A percentile compares a stretch with the other conserved stretches of the same genome.
These are phyloP conservation scores for Galerina marginata DNA, from an alignment of 768 basidiomycete genomes.

Conservation along the genomic window DNA sequence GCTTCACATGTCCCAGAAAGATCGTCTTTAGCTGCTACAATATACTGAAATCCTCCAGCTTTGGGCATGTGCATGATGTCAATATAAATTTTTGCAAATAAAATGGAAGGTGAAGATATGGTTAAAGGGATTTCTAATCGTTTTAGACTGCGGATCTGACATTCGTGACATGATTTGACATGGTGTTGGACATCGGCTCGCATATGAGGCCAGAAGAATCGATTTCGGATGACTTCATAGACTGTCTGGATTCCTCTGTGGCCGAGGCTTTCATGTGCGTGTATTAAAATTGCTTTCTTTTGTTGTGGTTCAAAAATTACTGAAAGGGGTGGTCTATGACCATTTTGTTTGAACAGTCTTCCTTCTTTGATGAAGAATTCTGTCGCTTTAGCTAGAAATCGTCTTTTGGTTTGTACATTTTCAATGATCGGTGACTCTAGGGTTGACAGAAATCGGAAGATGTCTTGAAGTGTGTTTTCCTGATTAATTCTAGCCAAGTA, in stretches of 20 bases:
- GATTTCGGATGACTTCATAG: not conserved
- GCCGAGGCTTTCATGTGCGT: not conserved
- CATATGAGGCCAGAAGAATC: slow-evolving; percentile 12
- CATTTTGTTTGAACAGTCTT: slow-evolving; percentile 6
- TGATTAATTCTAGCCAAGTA: not conserved
- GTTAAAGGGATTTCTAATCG: slow-evolving; percentile 29
- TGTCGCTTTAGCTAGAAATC: slow-evolving; percentile 7
- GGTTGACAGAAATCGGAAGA: slow-evolving; percentile 3
- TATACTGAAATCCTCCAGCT: slow-evolving; percentile 11
- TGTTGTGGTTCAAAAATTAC: not conserved
- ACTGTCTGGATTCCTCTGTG: not conserved
- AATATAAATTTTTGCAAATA: slow-evolving; percentile 34
- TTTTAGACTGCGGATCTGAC: slow-evolving; percentile 32
- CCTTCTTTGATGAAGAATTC: slow-evolving; percentile 6
- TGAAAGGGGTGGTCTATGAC: not conserved
- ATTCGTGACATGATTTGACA: slow-evolving; percentile 38
- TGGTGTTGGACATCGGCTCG: slow-evolving; percentile 6
- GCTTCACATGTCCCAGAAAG: not conserved
- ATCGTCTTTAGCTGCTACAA: slow-evolving; percentile 22
- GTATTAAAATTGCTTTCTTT: not conserved
- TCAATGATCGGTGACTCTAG: not conserved
- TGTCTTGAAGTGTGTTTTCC: not conserved
- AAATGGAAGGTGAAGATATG: slow-evolving; percentile 20
- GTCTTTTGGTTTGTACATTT: not conserved
- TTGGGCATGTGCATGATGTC: slow-evolving; percentile 41